Conservation (phyloP, 371 early-diverging fungal genomes). For the Lichtheimia hyalospora region DNA sequence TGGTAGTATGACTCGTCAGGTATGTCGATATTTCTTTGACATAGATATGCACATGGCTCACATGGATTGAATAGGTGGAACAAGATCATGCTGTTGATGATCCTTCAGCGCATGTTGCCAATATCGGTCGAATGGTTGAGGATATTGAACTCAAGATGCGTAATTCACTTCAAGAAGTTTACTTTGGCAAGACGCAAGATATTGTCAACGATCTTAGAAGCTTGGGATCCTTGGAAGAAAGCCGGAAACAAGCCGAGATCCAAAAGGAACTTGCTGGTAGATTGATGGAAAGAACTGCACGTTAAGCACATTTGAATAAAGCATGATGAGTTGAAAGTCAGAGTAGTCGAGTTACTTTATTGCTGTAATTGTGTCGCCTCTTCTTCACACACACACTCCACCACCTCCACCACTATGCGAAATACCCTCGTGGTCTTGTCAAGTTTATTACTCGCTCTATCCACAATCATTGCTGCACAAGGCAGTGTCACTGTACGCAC, state of each 20-base stretch:
- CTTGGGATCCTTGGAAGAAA: slow-evolving; percentile 69
- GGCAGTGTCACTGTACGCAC: slow-evolving; percentile 52
- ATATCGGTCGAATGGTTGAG: slow-evolving; percentile 96
- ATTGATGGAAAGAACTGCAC: slow-evolving; percentile 52
- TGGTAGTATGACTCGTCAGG: slow-evolving; percentile 93
- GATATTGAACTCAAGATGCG: slow-evolving; percentile 97
- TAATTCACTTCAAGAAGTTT: slow-evolving; percentile 90
- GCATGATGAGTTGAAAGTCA: too few species aligned
- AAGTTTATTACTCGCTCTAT: background rate
- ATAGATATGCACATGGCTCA: too few species aligned
- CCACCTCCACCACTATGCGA: background rate
- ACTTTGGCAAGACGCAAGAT: slow-evolving; percentile 97
- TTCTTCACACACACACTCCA: too few species aligned
- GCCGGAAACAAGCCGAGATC: slow-evolving; percentile 63
- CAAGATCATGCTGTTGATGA: slow-evolving; percentile 81
- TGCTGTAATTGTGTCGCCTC: background rate
- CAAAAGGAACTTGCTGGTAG: slow-evolving; percentile 74
- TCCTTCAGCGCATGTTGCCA: slow-evolving; percentile 79
- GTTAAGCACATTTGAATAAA: slow-evolving; percentile 7
- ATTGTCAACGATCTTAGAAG: slow-evolving; percentile 92
- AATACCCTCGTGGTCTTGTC: background rate
- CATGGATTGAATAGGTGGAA: slow-evolving; percentile 55
- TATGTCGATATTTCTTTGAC: slow-evolving; percentile 19
- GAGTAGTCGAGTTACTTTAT: too few species aligned
- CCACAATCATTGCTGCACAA: slow-evolving; percentile 2